Evolutionary conservation across 805 yeast species (phyloP), one percentile per base, ranked within the genome.

Genomic region (Saccharomycopsis sp.): DNA sequence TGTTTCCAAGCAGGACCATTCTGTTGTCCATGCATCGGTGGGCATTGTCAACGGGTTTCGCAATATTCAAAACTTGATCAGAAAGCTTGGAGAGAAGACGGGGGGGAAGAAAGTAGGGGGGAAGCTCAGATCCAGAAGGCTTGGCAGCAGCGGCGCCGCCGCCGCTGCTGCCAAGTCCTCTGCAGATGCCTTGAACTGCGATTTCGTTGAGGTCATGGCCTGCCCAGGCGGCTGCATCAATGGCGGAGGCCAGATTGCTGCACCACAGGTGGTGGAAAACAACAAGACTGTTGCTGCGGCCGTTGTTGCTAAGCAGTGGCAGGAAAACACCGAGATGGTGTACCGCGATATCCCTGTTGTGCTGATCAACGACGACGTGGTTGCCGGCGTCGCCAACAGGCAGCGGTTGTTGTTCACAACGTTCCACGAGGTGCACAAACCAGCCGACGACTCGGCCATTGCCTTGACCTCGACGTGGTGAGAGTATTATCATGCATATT

Each of bases 201-300:
- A 85, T 48, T 84, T 81, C 51, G 83, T 89, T 4, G 98, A 92
- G 53, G 81, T 92, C 34, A 89, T 87, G 96, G 98, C 98, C 1
- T 92, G 98, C 58, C 98, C 98, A 4, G 87, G 85, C 21, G 98
- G 98, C 1, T 92, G 97, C 55, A 83, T 88, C 42, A 92, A 89
- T 54, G 98, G 98, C 8, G 97, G 98, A 17, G 98, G 98, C 0
- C 88, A 87, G 52, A 71, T 86, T 15, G 68, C 73, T 4, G 67
- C 66, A 4, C 74, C 75, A 0, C 48, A 52, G 1, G 68, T 56
- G 4, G 50, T 50, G 0, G 22, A 45, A 4, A 34, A 48, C 22
- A 31, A n/a, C n/a, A n/a, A 7, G n/a, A 30, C 34, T 7, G 30
- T 20, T 17, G 13, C 36, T n/a, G 20, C 17, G 6, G 31, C 27